Evolutionary conservation across 768 basidiomycete genomes (phyloP).

Genomic region (Mycena metata): DNA sequence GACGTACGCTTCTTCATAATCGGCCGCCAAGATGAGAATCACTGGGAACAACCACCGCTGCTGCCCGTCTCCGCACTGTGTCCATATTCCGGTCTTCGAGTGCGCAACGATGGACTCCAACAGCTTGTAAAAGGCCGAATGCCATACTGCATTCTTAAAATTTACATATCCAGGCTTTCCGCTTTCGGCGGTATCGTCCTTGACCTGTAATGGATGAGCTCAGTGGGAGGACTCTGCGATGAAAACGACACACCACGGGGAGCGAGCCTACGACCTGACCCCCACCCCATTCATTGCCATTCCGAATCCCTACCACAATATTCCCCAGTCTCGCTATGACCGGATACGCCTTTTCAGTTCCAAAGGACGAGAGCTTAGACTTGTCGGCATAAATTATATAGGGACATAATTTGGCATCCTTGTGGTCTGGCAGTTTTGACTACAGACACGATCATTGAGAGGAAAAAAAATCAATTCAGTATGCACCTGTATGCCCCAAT

Average conservation of each 20-base stretch:
- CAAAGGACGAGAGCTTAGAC: slow-evolving; percentile 53
- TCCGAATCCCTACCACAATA: slow-evolving; percentile 48
- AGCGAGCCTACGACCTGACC: slow-evolving; percentile 55
- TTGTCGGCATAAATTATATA: slow-evolving; percentile 60
- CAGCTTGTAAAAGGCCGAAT: slow-evolving; percentile 41
- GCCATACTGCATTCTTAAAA: slow-evolving; percentile 47
- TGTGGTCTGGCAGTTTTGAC: no score
- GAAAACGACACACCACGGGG: slow-evolving; percentile 48
- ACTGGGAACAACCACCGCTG: slow-evolving; percentile 49
- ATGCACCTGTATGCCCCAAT: no score
- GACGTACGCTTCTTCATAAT: slow-evolving; percentile 63
- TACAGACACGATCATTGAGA: no score
- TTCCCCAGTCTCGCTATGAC: slow-evolving; percentile 51
- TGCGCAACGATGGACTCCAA: slow-evolving; percentile 32
- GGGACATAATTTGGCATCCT: slow-evolving; percentile 42
- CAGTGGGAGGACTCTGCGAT: neutral
- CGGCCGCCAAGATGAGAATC: slow-evolving; percentile 54
- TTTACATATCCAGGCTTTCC: slow-evolving; percentile 40
- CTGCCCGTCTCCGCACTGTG: slow-evolving; percentile 46
- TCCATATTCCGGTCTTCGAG: slow-evolving; percentile 31
- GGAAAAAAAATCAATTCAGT: no score
- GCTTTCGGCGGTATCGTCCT: slow-evolving; percentile 40
- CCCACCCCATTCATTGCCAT: slow-evolving; percentile 51
- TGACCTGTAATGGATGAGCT: neutral
- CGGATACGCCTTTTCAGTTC: slow-evolving; percentile 54